These are phyloP conservation scores for Colletotrichum tofieldiae DNA, from an alignment of 2,329 filamentous ascomycete species.

Conservation along the genomic window DNA sequence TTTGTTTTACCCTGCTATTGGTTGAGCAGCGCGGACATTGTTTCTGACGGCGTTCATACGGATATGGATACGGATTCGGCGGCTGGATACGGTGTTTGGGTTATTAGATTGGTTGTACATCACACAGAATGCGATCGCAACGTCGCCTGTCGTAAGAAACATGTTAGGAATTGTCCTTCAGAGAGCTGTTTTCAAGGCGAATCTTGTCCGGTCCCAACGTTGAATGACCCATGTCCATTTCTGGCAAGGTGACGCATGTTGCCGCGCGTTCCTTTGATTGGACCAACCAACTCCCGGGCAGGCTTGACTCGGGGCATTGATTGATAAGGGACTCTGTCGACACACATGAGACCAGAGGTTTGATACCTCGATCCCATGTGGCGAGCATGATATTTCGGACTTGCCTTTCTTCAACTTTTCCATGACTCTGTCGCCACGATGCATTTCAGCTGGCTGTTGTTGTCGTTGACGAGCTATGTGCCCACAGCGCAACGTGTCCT, in stretches of 20 bases:
- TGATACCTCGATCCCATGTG: constrained; percentile 13
- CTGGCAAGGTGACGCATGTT: constrained; percentile 39
- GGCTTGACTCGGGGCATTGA: constrained; percentile 34
- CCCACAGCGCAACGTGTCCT: neutral
- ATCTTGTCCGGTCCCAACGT: neutral
- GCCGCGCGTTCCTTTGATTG: constrained; percentile 41
- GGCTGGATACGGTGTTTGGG: constrained; percentile 29
- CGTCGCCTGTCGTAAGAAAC: constrained; percentile 12
- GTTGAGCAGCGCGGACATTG: constrained; percentile 4
- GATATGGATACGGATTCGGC: constrained; percentile 16
- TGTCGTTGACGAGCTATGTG: neutral
- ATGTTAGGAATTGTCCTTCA: constrained; percentile 8
- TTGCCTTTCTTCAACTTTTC: neutral
- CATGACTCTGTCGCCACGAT: neutral
- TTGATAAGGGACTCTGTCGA: constrained; percentile 24
- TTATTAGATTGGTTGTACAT: constrained; percentile 36
- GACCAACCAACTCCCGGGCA: constrained; percentile 15
- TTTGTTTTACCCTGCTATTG: neutral
- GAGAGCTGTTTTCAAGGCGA: neutral
- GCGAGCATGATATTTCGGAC: constrained; percentile 8
- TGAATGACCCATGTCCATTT: constrained; percentile 26
- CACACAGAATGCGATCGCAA: constrained; percentile 24
- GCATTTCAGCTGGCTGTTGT: neutral
- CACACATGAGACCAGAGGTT: constrained; percentile 8
- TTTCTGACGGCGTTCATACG: constrained; percentile 30